phyloP scores from a whole-genome alignment of 2,329 filamentous ascomycete species.

The Xylariaceae sp. region DNA sequence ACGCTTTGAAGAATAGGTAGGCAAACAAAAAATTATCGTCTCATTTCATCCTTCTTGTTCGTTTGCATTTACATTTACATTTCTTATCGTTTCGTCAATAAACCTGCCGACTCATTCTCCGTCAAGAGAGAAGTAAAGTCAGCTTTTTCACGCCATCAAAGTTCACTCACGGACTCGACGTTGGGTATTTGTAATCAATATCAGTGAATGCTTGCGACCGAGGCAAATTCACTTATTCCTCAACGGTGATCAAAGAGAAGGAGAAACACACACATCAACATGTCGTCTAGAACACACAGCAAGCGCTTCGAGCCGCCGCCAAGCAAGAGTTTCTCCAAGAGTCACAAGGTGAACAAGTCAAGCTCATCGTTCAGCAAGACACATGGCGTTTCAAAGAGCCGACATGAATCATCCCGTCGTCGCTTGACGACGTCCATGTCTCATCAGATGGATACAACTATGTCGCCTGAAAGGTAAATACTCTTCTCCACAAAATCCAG shows the following conservation, averaged over 20 bases:
- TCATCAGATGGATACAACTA: conserved; percentile 35
- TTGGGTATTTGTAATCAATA: too few species aligned
- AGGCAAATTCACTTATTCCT: conserved; percentile 4
- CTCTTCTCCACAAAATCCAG: not conserved
- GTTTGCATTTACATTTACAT: conserved; percentile 7
- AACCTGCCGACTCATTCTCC: too few species aligned
- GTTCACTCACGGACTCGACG: too few species aligned
- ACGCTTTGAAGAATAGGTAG: conserved; percentile 26
- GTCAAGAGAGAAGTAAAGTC: too few species aligned
- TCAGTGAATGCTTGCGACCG: conserved; percentile 10
- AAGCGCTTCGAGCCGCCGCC: conserved; percentile 42
- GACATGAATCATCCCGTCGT: conserved; percentile 46
- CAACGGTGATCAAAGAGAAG: conserved; percentile 6
- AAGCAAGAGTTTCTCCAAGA: conserved; percentile 51
- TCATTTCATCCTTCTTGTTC: conserved; percentile 15
- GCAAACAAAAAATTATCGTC: conserved; percentile 22
- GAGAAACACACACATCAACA: conserved; percentile 7
- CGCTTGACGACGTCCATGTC: conserved; percentile 47
- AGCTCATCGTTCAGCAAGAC: conserved; percentile 54
- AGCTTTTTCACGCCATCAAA: too few species aligned
- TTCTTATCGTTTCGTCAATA: too few species aligned
- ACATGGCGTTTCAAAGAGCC: conserved; percentile 50
- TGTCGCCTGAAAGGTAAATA: conserved; percentile 43
- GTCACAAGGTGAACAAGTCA: conserved; percentile 47
- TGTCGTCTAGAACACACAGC: conserved; percentile 39